phyloP scores from a whole-genome alignment of 768 basidiomycete species.

The Pilatotrama ljubarskyi region DNA sequence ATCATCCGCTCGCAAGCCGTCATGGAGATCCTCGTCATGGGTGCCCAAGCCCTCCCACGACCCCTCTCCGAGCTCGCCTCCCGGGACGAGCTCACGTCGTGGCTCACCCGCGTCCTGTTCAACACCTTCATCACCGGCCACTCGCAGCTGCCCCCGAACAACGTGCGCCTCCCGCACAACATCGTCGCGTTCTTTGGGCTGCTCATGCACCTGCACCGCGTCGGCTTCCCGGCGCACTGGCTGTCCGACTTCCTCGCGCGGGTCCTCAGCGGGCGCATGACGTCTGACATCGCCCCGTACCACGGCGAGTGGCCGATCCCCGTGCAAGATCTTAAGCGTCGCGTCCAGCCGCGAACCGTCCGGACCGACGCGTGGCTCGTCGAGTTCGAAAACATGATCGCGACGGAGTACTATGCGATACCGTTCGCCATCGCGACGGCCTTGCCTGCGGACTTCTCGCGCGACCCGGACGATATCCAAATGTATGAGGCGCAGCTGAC shows the following conservation, averaged over 20 bases:
- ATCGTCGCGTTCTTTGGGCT: slow-evolving; percentile 36
- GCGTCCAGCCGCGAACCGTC: slow-evolving; percentile 19
- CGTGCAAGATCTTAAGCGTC: slow-evolving; percentile 12
- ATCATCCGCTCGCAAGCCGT: slow-evolving; percentile 27
- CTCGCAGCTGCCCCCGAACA: slow-evolving; percentile 21
- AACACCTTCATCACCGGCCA: slow-evolving; percentile 32
- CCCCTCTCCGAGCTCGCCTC: slow-evolving; percentile 25
- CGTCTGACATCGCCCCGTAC: slow-evolving; percentile 33
- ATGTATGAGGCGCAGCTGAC: slow-evolving; percentile 1
- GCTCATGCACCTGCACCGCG: slow-evolving; percentile 34
- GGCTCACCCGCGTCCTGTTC: slow-evolving; percentile 38
- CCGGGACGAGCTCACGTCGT: slow-evolving; percentile 33
- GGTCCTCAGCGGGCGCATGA: slow-evolving; percentile 29
- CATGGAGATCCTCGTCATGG: slow-evolving; percentile 3
- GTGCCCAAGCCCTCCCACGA: neutral
- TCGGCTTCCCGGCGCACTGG: slow-evolving; percentile 41
- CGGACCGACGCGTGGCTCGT: slow-evolving; percentile 27
- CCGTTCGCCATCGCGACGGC: slow-evolving; percentile 20
- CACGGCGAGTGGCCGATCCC: slow-evolving; percentile 30
- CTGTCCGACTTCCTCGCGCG: slow-evolving; percentile 34
- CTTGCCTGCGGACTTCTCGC: slow-evolving; percentile 18
- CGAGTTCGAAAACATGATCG: slow-evolving; percentile 28
- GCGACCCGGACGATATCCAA: slow-evolving; percentile 18
- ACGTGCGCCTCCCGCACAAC: slow-evolving; percentile 37
- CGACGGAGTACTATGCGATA: slow-evolving; percentile 20